Evolutionary conservation across 805 yeast species (phyloP), one percentile per base, ranked within the genome.

Genomic region (Sugiyamaella boreocaroliniensis): DNA sequence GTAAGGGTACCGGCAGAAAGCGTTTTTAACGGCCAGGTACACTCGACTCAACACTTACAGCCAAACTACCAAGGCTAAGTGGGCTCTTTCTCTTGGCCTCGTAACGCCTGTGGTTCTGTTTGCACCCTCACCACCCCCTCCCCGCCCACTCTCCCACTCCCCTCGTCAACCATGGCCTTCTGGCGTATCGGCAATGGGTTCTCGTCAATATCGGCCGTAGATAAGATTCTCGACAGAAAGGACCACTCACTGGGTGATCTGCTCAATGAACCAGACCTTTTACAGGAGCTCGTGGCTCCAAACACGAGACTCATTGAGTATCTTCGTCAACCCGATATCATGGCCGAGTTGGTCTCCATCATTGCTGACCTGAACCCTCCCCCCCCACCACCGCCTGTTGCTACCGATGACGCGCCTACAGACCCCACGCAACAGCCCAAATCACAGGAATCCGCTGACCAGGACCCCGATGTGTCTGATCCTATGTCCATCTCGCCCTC

Each of bases 271-370:
- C 85, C 81, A 45, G 90, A 85, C 54, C 68, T 88, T 29, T 72
- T 86, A 26, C 86, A 86, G 53, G 93, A 87, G 64, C 71, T 88
- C 40, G 70, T 84, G 57, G 79, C 85, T 19, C 82, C 89, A 16
- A 86, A 86, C 66, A 76, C 83, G 45, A 84, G 85, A 64, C 76
- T 93, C 48, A 75, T 90, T 41, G 93, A 89, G 61, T 83, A 83
- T 61, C 73, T 93, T 51, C 77, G 92, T 57, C 87, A 86, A 63
- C 89, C 93, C 14, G 86, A 82, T 50, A 80, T 88, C 14, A 67
- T 92, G 55, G 76, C 74, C 49, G 80, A 81, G 52, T 76, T 92
- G 53, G 80, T 92, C 29, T 19, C 48, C 11, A 40, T 47, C 34
- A 43, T 61, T 32, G 58, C 57, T 18, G 55, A 56, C 34, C 29